phyloP scores from a whole-genome alignment of 208 protist species.

The Acanthamoeba lenticulata region DNA sequence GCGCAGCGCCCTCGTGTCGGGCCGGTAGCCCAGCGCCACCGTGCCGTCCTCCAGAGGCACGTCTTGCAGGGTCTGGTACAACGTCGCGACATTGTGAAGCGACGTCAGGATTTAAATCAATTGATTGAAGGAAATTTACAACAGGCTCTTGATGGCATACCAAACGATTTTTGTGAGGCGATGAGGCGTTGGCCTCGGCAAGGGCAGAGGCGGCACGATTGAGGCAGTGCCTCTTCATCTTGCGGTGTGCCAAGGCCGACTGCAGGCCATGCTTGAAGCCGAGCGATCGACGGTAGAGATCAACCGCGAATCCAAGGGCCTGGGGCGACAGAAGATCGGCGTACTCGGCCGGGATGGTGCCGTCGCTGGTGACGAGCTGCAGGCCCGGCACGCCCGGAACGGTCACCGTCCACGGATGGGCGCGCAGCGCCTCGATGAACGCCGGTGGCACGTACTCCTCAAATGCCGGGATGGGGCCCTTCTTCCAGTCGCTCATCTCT shows the following conservation, averaged over 20 bases:
- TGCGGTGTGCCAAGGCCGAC: neutral
- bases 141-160: too few species aligned
- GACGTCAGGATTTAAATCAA: neutral
- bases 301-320: conserved; percentile 14
- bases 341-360: neutral
- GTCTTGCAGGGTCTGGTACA: neutral
- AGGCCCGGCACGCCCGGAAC: neutral
- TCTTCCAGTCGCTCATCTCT: too few species aligned
- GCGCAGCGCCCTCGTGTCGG: conserved; percentile 9
- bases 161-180: neutral
- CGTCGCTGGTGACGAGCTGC: neutral
- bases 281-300: conserved; percentile 55
- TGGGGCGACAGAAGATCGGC: neutral
- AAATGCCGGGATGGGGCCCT: conserved; percentile 40
- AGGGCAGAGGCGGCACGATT: neutral
- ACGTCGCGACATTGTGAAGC: too few species aligned
- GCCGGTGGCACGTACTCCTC: conserved; percentile 45
- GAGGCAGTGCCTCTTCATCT: conserved; percentile 47
- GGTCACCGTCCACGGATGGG: neutral
- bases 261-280: neutral
- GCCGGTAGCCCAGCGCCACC: conserved; percentile 51
- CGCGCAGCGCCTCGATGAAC: neutral
- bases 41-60: conserved; percentile 39
- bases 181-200: neutral
- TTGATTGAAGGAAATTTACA: neutral